A percentile compares a stretch with the other conserved stretches of the same genome.
Evolutionary conservation across 345 rosid species (phyloP).

Genomic region (Murraya paniculata): DNA sequence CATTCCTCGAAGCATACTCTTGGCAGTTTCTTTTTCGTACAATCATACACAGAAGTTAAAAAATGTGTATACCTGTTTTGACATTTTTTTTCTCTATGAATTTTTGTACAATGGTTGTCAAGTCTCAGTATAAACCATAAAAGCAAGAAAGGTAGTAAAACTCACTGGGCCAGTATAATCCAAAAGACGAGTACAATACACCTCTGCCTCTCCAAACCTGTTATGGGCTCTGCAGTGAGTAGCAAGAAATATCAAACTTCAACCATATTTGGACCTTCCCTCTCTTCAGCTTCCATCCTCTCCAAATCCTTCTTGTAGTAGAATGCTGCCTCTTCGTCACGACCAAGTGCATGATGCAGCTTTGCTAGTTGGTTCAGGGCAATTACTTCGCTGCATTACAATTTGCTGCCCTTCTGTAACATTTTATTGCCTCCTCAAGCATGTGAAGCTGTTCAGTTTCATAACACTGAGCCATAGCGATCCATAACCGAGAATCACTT

Average conservation of each 20-base stretch:
- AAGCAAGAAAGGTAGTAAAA: conserved; percentile 14
- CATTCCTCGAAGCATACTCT: conserved; percentile 75
- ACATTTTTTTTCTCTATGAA: not conserved
- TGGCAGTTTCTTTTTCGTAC: conserved; percentile 89
- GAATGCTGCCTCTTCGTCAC: conserved; percentile 79
- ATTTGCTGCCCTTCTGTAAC: conserved; percentile 82
- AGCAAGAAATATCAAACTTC: conserved; percentile 87
- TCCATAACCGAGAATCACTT: conserved; percentile 89
- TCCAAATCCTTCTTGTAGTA: conserved; percentile 87
- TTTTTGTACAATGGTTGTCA: not conserved
- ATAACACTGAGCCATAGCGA: conserved; percentile 96
- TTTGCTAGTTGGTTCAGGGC: conserved; percentile 87
- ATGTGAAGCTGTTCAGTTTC: conserved; percentile 81
- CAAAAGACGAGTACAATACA: conserved; percentile 87
- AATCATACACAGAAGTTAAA: conserved; percentile 21
- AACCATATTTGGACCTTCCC: conserved; percentile 86
- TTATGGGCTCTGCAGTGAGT: conserved; percentile 58
- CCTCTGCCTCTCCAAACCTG: conserved; percentile 90
- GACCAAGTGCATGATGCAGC: conserved; percentile 65
- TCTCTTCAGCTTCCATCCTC: conserved; percentile 93
- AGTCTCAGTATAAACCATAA: not conserved
- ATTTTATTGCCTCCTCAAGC: conserved; percentile 93
- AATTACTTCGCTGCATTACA: conserved; percentile 83
- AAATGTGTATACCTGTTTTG: not conserved
- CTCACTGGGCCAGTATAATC: conserved; percentile 92